Base-by-base conservation (phyloP, 495 filamentous ascomycete genomes). In the Aspergillus diversus region DNA sequence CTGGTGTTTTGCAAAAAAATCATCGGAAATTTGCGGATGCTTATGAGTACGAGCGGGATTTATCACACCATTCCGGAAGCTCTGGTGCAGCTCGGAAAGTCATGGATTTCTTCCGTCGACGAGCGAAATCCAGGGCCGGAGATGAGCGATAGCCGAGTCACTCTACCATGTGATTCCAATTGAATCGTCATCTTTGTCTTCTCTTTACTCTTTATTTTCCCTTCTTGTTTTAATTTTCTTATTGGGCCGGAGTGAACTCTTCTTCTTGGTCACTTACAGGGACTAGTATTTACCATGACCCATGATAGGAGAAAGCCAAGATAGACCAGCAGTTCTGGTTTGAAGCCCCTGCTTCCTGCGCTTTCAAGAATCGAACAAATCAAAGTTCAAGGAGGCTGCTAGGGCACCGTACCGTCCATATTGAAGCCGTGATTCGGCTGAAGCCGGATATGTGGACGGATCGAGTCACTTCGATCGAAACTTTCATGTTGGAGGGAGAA, bases 71-170 rank as follows among this genome's bases (percentile, higher is more conserved):
- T 72, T 88, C 86, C 5, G 95, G 94, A 34, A 95, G 89, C 69
- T 91, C 86, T 59, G 91, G 92, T 37, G 89, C 92, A 15, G 92
- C 93, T 16, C 87, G 91, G 66, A 89, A 90, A 68, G 95, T 99
- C 52, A 99, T 99, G 95, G 95, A 97, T 76, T 95, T 97, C 75
- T 99, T 99, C 80, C 85, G 95, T 69, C 81, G 93, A 71, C 84
- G 93, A 63, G 92, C 92, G 35, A 92, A 87, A 74, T 92, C 89
- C 53, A 77, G 89, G 61, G 86, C 81, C 60, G 88, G 86, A 43
- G 88, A 89, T 46, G 81, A 82, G 47, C 76, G 77, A 58, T 81
- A 73, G 75, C 53, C 13, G 17, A 33, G 37, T 13, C 34, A 17
- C 15, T 33, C 27, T n/a, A 27, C 7, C 51, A 33, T 54, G 31